These are phyloP conservation scores for Alternaria sp. DNA, from an alignment of 2,329 filamentous ascomycete genomes.

Conservation along the genomic window DNA sequence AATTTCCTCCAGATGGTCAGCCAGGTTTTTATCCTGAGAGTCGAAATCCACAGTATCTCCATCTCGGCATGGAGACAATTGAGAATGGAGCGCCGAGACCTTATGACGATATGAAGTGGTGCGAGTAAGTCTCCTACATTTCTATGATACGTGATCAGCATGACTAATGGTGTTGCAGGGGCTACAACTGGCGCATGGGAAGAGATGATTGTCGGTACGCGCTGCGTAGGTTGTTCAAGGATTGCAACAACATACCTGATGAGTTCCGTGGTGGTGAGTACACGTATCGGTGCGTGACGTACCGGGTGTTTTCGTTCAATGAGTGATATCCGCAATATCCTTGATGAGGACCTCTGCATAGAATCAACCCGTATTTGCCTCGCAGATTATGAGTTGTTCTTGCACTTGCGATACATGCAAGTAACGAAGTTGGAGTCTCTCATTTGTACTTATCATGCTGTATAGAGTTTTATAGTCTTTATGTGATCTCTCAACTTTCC, in stretches of 20 bases:
- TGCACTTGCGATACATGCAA: no score
- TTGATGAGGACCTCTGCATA: fast-evolving
- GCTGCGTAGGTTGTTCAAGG: background rate
- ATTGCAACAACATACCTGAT: background rate
- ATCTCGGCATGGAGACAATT: background rate
- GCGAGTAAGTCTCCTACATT: background rate
- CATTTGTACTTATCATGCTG: no score
- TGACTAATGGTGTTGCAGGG: background rate
- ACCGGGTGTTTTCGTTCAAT: background rate
- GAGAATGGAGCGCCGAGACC: background rate
- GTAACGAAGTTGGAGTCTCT: no score
- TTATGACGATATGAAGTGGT: background rate
- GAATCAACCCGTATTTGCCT: no score
- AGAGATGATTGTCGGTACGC: background rate
- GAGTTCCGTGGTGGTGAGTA: background rate
- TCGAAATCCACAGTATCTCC: background rate
- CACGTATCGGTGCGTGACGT: background rate
- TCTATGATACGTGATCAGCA: background rate
- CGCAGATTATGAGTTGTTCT: no score
- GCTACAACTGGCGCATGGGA: background rate
- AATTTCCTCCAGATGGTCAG: background rate
- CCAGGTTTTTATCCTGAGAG: background rate
- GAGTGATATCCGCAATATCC: no score
- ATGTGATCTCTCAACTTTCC: fast-evolving
- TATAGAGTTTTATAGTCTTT: no score